A percentile compares a stretch with the other conserved stretches of the same genome.
Conservation (phyloP, 208 protist species). For the Tritrichomonas musculus region DNA sequence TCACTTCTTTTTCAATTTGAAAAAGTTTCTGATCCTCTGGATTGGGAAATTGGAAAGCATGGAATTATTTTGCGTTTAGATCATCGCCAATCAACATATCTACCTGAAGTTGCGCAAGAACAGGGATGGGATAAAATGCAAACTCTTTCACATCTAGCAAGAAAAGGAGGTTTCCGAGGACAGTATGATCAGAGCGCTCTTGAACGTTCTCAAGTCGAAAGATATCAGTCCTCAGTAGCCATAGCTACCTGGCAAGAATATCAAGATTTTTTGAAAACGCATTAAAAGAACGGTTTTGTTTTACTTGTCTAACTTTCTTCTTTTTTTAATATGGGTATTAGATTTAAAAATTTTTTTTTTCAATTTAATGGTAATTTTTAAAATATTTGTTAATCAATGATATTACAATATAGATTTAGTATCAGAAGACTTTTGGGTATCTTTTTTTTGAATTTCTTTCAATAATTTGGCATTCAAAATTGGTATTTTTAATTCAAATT, state of each 20-base stretch:
- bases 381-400: no score
- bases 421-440: no score
- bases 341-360: no score
- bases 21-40: neutral
- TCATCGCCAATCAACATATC: neutral
- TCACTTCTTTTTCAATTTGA: neutral
- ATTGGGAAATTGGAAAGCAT: slow-evolving; percentile 2
- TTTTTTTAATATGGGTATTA: no score
- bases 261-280: neutral
- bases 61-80: neutral
- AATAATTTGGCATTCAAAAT: no score
- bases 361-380: no score
- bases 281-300: no score
- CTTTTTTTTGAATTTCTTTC: no score
- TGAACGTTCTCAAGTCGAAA: neutral
- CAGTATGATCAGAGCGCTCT: neutral
- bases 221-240: neutral
- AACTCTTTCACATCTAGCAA: neutral
- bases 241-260: neutral
- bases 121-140: neutral
- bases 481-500: no score
- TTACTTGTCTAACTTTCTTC: no score
- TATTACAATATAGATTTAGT: no score
- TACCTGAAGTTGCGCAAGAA: slow-evolving; percentile 29
- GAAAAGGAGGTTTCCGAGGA: neutral